Percentiles rank a stretch among this genome's conserved stretches.
phyloP scores from a whole-genome alignment of 768 basidiomycete species.

The Rhizopogon salebrosus region DNA sequence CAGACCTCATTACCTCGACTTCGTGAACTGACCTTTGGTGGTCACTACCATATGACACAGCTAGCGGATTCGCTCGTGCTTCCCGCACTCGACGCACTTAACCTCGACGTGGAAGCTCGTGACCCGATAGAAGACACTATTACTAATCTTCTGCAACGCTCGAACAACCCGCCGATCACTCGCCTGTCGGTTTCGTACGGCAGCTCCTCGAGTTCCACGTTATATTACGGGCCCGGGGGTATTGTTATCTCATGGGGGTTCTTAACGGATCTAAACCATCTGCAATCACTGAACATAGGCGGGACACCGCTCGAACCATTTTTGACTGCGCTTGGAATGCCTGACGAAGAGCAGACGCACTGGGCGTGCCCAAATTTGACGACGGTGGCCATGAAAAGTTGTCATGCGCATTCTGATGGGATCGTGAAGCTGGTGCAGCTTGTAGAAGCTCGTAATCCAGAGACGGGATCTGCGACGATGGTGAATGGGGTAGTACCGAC shows the following conservation, averaged over 20 bases:
- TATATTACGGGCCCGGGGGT: slow-evolving; percentile 57
- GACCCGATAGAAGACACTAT: slow-evolving; percentile 74
- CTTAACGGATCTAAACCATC: slow-evolving; percentile 49
- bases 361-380: slow-evolving; percentile 66
- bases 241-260: slow-evolving; percentile 66
- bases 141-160: slow-evolving; percentile 53
- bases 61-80: slow-evolving; percentile 58
- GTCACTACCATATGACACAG: slow-evolving; percentile 58
- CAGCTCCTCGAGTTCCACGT: slow-evolving; percentile 29
- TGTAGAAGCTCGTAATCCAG: slow-evolving; percentile 69
- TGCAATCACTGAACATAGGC: slow-evolving; percentile 59
- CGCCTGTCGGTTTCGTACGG: slow-evolving; percentile 63
- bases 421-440: slow-evolving; percentile 66
- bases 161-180: slow-evolving; percentile 49
- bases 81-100: slow-evolving; percentile 54
- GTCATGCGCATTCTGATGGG: slow-evolving; percentile 60
- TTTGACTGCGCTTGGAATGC: slow-evolving; percentile 49
- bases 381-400: slow-evolving; percentile 56
- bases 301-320: slow-evolving; percentile 64
- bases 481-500: slow-evolving; percentile 46
- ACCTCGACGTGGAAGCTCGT: slow-evolving; percentile 68
- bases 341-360: slow-evolving; percentile 52
- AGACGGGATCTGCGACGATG: slow-evolving; percentile 26
- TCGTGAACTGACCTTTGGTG: slow-evolving; percentile 53
- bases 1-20: slow-evolving; percentile 50